Evolutionary conservation across 1,284 basidiomycete genomes (phyloP).

Genomic region (Ceratobasidium sp.): DNA sequence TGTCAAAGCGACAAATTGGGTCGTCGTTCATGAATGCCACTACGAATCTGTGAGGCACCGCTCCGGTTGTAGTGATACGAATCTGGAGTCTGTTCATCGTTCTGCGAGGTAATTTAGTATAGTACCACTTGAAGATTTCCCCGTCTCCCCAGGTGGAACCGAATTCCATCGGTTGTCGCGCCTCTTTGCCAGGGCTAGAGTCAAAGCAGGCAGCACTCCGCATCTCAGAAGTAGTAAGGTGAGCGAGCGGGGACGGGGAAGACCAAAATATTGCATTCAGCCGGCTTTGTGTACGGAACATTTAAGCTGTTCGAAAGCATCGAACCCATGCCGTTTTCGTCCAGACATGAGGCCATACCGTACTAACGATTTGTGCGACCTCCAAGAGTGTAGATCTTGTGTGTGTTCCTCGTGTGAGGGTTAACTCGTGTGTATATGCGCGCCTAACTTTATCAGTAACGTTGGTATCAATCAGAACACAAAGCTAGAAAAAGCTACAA

Average conservation of each 20-base stretch:
- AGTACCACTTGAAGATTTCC: conserved; percentile 10
- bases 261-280: no score
- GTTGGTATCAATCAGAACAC: no score
- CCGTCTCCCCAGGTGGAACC: conserved; percentile 6
- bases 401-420: no score
- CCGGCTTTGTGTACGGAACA: no score
- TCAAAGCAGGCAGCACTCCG: not conserved
- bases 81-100: conserved; percentile 21
- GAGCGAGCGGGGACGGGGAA: not conserved
- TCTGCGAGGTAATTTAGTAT: not conserved
- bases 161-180: not conserved
- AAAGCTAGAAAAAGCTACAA: no score
- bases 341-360: no score
- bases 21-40: not conserved
- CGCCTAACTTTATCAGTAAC: no score
- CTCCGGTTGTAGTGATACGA: not conserved
- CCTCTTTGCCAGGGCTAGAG: not conserved
- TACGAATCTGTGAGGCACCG: conserved; percentile 17
- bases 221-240: not conserved
- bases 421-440: no score
- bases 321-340: no score
- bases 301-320: no score
- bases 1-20: conserved; percentile 16
- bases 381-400: no score
- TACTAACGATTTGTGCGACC: no score